Conservation (phyloP, 768 basidiomycete species). For the Cyclocybe cylindracea region DNA sequence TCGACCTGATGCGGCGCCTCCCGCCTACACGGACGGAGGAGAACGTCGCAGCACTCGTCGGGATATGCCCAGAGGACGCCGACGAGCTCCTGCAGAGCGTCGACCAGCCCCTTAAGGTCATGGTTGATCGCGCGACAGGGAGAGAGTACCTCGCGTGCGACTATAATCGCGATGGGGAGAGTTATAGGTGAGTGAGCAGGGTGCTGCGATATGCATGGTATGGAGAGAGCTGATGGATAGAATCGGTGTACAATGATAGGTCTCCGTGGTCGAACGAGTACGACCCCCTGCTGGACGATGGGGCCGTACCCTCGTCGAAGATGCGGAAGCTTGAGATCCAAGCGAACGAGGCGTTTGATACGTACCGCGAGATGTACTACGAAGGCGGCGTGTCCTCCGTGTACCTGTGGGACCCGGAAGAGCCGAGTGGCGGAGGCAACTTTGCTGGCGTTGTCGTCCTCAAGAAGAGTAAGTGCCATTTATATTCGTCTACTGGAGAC, state of each 20-base stretch:
- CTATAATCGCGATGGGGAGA: slow-evolving; percentile 91
- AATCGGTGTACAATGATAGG: slow-evolving; percentile 37
- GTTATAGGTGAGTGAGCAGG: slow-evolving; percentile 65
- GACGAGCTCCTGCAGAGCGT: slow-evolving; percentile 95
- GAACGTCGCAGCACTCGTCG: slow-evolving; percentile 81
- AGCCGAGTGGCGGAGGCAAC: slow-evolving; percentile 56
- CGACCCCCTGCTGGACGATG: slow-evolving; percentile 86
- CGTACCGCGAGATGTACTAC: slow-evolving; percentile 98
- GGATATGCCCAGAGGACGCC: slow-evolving; percentile 88
- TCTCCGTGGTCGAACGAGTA: slow-evolving; percentile 99
- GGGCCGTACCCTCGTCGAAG: slow-evolving; percentile 80
- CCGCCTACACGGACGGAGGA: slow-evolving; percentile 88
- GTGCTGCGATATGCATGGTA: too few relatives aligned
- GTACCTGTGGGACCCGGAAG: slow-evolving; percentile 97
- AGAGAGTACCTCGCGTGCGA: slow-evolving; percentile 93
- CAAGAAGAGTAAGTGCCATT: slow-evolving; percentile 74
- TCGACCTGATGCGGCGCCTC: slow-evolving; percentile 94
- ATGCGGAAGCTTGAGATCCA: slow-evolving; percentile 90
- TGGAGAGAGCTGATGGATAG: too few relatives aligned
- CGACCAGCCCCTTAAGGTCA: slow-evolving; percentile 88
- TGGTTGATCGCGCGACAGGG: slow-evolving; percentile 77
- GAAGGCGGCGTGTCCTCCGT: slow-evolving; percentile 98
- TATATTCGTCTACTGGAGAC: too few relatives aligned
- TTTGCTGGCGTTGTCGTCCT: slow-evolving; percentile 96
- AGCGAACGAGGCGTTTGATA: slow-evolving; percentile 96